Evolutionary conservation across 306 rosid species (phyloP).

Genomic region (Fragaria vesca): DNA sequence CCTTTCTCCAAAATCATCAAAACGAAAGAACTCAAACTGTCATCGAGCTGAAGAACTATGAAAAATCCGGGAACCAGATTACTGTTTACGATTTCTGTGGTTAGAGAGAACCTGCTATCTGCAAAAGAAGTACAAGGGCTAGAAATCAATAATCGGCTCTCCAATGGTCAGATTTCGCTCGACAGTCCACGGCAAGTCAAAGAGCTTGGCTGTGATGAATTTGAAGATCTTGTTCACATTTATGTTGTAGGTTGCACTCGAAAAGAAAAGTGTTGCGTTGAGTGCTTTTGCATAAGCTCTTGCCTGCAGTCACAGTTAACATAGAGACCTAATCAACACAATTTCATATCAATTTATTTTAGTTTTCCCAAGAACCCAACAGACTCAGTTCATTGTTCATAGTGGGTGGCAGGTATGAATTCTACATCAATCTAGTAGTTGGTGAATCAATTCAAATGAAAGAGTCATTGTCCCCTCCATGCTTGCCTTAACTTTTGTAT

Average conservation of each 20-base stretch:
- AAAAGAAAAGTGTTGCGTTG: slow-evolving; percentile 86
- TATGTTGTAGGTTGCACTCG: slow-evolving; percentile 92
- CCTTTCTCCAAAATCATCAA: slow-evolving; percentile 43
- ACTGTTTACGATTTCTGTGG: slow-evolving; percentile 15
- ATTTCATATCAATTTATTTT: neutral
- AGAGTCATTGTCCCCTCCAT: neutral
- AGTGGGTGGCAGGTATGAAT: neutral
- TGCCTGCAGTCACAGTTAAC: slow-evolving; percentile 54
- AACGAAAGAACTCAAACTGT: neutral
- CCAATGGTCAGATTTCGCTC: slow-evolving; percentile 86
- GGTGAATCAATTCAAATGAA: neutral
- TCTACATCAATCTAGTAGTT: neutral
- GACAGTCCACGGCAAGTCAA: slow-evolving; percentile 91
- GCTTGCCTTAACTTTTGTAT: neutral
- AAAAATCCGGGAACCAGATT: slow-evolving; percentile 22
- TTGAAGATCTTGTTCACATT: slow-evolving; percentile 96
- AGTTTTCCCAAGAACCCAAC: neutral
- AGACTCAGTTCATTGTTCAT: neutral
- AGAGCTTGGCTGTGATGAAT: slow-evolving; percentile 91
- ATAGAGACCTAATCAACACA: neutral
- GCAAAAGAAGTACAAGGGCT: slow-evolving; percentile 16
- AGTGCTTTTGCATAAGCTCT: slow-evolving; percentile 82
- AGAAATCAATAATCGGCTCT: slow-evolving; percentile 94
- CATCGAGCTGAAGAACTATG: neutral
- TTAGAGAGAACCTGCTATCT: slow-evolving; percentile 4